These are phyloP conservation scores for Yamadazyma atmosphaerica DNA, from an alignment of 1,139 yeast genomes.

Conservation along the genomic window DNA sequence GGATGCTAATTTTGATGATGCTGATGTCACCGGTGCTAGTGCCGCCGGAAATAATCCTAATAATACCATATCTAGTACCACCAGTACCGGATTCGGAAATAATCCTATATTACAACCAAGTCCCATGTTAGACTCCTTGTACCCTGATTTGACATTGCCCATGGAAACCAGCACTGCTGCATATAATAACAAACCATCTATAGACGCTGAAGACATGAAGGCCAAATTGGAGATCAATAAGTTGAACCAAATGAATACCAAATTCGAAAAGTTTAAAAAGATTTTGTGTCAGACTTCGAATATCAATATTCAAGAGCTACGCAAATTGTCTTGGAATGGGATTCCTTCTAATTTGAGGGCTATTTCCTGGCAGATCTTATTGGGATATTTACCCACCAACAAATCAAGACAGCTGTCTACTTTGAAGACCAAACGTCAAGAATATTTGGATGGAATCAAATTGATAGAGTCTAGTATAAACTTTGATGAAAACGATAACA, in stretches of 20 bases:
- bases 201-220: conserved; percentile 19
- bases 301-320: conserved; percentile 64
- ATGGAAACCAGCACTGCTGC: conserved; percentile 10
- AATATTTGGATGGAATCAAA: conserved; percentile 70
- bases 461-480: conserved; percentile 30
- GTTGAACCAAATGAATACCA: conserved; percentile 56
- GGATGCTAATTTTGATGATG: conserved; percentile 80
- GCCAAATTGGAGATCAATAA: conserved; percentile 40
- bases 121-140: conserved; percentile 37
- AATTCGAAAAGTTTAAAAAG: conserved; percentile 66
- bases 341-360: conserved; percentile 83
- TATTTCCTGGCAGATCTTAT: conserved; percentile 80
- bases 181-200: conserved; percentile 20
- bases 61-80: neutral
- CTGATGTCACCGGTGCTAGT: conserved; percentile 6
- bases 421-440: conserved; percentile 77
- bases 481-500: conserved; percentile 42
- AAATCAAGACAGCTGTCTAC: conserved; percentile 71
- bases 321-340: conserved; percentile 91
- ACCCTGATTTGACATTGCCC: conserved; percentile 38
- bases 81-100: conserved; percentile 15
- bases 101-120: conserved; percentile 23
- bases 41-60: neutral
- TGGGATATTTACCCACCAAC: conserved; percentile 90
- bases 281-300: conserved; percentile 57